Evolutionary conservation across 148 eudicot genomes (phyloP).

Genomic region (Fagopyrum tataricum): DNA sequence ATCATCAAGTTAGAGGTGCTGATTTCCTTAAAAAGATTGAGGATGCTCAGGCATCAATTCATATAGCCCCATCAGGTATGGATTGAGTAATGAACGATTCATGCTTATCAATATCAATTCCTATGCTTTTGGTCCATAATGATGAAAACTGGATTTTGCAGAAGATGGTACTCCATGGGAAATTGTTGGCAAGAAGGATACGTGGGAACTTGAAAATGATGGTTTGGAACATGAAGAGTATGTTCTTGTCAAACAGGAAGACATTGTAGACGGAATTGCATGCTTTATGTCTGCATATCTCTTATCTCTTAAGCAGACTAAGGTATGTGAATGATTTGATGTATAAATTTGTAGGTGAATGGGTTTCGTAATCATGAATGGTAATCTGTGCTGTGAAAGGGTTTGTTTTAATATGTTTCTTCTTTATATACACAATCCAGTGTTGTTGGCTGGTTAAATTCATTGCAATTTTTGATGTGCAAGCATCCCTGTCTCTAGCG

Average conservation of each 20-base stretch:
- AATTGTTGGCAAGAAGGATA: conserved; percentile 69
- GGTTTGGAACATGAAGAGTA: conserved; percentile 64
- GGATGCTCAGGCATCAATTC: conserved; percentile 51
- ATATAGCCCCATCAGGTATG: conserved; percentile 51
- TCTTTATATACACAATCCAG: no score
- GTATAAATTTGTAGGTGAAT: no score
- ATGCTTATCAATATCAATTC: background rate
- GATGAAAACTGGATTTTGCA: conserved; percentile 24
- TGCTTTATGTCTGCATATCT: conserved; percentile 83
- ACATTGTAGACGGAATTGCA: conserved; percentile 86
- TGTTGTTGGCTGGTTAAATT: no score
- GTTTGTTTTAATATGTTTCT: background rate
- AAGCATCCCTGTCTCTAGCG: no score
- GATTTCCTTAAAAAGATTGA: conserved; percentile 78
- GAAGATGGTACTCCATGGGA: conserved; percentile 91
- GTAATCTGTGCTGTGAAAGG: background rate
- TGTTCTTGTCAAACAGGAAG: conserved; percentile 80
- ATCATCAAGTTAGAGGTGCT: conserved; percentile 57
- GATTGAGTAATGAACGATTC: background rate
- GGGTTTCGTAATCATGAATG: no score
- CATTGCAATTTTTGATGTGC: no score
- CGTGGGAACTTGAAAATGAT: conserved; percentile 60
- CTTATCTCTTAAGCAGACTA: conserved; percentile 67
- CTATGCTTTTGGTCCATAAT: background rate
- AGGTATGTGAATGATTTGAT: conserved; percentile 46